phyloP scores from a whole-genome alignment of 371 early-diverging fungal genomes.

The Syncephalastrum racemosum region DNA sequence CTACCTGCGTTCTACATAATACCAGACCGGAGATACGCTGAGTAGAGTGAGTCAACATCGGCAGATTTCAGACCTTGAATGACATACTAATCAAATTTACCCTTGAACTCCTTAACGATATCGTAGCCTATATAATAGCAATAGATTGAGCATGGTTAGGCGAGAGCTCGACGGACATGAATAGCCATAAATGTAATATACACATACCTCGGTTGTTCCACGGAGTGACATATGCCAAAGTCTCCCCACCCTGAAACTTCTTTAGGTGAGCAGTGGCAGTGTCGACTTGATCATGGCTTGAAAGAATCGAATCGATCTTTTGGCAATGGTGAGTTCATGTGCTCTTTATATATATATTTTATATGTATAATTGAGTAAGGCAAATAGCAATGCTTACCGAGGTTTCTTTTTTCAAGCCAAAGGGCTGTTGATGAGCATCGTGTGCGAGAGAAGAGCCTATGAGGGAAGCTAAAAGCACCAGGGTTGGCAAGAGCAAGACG shows the following conservation, averaged over 20 bases:
- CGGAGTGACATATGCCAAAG: slow-evolving; percentile 67
- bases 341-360: too few relatives aligned
- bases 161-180: background rate
- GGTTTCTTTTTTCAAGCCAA: too few relatives aligned
- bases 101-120: slow-evolving; percentile 60
- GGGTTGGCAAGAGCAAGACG: too few relatives aligned
- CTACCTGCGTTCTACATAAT: slow-evolving; percentile 42
- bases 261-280: slow-evolving; percentile 34
- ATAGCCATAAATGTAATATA: background rate
- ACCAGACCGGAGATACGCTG: slow-evolving; percentile 64
- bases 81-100: slow-evolving; percentile 64
- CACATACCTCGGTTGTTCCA: slow-evolving; percentile 63
- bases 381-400: too few relatives aligned
- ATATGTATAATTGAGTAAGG: too few relatives aligned
- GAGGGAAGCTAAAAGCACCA: too few relatives aligned
- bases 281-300: slow-evolving; percentile 18
- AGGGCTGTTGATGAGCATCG: too few relatives aligned
- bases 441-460: too few relatives aligned
- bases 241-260: slow-evolving; percentile 32
- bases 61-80: background rate
- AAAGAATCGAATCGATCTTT: slow-evolving; percentile 18
- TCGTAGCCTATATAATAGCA: slow-evolving; percentile 47
- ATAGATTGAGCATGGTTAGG: too few relatives aligned
- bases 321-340: too few relatives aligned
- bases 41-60: background rate